Conservation (phyloP, 441 rosid species). For the Hypseocharis bilobata region DNA sequence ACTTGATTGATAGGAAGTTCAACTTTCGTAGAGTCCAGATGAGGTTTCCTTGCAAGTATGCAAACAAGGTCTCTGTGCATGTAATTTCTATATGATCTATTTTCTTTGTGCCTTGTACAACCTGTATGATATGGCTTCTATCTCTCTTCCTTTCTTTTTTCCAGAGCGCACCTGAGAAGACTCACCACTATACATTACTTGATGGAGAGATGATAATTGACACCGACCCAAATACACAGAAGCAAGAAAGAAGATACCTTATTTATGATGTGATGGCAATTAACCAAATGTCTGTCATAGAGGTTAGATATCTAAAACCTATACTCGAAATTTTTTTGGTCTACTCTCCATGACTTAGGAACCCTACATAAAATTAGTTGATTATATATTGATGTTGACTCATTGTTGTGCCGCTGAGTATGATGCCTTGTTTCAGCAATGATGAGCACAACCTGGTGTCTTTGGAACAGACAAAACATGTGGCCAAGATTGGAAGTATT, state of each 20-base stretch:
- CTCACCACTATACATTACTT: slow-evolving; percentile 79
- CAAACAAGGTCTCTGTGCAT: slow-evolving; percentile 51
- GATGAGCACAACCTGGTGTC: neutral
- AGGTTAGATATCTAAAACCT: slow-evolving; percentile 43
- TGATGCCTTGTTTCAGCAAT: neutral
- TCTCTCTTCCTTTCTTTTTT: slow-evolving; percentile 21
- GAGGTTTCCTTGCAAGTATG: slow-evolving; percentile 79
- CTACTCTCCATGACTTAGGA: neutral
- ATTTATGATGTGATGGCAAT: slow-evolving; percentile 94
- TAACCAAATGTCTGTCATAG: slow-evolving; percentile 60
- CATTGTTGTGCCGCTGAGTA: neutral
- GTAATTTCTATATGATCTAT: slow-evolving; percentile 13
- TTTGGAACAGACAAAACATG: neutral
- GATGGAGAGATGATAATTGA: slow-evolving; percentile 99
- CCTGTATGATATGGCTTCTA: neutral
- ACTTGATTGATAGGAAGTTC: slow-evolving; percentile 78
- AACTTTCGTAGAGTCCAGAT: slow-evolving; percentile 86
- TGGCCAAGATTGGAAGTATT: neutral
- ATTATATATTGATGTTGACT: no score
- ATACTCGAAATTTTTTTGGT: neutral
- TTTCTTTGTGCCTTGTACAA: slow-evolving; percentile 17
- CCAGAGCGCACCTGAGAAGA: slow-evolving; percentile 66
- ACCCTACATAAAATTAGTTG: neutral
- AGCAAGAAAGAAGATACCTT: slow-evolving; percentile 96
- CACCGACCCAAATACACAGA: slow-evolving; percentile 73